A percentile compares a stretch with the other conserved stretches of the same genome.
Evolutionary conservation across 345 rosid genomes (phyloP).

Genomic region (Citrus hindsii): DNA sequence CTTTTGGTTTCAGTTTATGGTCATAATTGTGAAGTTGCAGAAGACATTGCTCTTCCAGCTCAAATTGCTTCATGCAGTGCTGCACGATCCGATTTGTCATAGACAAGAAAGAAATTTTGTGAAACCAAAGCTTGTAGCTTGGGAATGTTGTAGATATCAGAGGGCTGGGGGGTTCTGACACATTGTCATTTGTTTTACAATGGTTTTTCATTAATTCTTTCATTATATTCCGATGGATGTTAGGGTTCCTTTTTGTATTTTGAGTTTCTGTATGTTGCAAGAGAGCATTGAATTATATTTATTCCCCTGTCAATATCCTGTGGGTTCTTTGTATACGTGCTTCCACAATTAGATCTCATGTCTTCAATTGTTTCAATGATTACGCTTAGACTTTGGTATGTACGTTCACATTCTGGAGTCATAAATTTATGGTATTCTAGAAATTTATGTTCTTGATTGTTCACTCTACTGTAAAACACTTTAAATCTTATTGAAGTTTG

Average conservation of each 20-base stretch:
- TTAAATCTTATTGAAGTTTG: background rate
- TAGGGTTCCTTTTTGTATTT: background rate
- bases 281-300: conserved; percentile 19
- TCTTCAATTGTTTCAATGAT: conserved; percentile 6
- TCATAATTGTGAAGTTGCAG: conserved; percentile 16
- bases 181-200: conserved; percentile 32
- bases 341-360: background rate
- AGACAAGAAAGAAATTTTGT: conserved; percentile 21
- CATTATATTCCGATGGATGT: conserved; percentile 22
- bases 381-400: conserved; percentile 2
- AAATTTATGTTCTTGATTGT: background rate
- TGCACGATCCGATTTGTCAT: background rate
- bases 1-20: background rate
- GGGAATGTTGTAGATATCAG: conserved; percentile 38
- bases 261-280: conserved; percentile 6
- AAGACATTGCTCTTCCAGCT: conserved; percentile 6
- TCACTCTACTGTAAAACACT: background rate
- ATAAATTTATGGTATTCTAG: conserved; percentile 3
- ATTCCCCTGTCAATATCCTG: conserved; percentile 15
- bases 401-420: background rate
- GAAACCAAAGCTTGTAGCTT: conserved; percentile 13
- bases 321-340: background rate
- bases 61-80: background rate
- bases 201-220: conserved; percentile 40
- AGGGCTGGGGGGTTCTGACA: conserved; percentile 20